phyloP scores from a whole-genome alignment of 2,329 filamentous ascomycete genomes.

The Diaporthe capsici region DNA sequence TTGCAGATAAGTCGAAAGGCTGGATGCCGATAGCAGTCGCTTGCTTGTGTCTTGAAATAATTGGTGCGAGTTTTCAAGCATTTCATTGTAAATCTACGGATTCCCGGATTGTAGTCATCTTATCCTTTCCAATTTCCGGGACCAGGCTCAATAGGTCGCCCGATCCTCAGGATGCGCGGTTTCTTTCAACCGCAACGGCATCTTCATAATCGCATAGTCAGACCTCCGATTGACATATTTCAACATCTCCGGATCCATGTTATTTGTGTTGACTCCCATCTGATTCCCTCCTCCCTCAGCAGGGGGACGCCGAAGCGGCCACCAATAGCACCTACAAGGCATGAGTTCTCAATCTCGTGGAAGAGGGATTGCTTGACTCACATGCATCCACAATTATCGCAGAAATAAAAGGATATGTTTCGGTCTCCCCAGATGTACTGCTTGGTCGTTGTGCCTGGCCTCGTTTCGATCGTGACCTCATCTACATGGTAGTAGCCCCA shows the following conservation, averaged over 20 bases:
- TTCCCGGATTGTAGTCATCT: not conserved
- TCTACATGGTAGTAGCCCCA: conserved; percentile 49
- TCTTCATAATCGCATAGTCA: not conserved
- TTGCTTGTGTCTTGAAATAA: no score
- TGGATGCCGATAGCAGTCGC: no score
- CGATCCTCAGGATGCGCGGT: conserved; percentile 6
- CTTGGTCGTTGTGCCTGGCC: not conserved
- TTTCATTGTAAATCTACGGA: no score
- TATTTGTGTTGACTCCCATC: conserved; percentile 9
- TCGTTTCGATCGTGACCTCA: conserved; percentile 46
- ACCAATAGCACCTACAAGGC: conserved; percentile 10
- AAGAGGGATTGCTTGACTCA: not conserved
- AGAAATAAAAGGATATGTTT: not conserved
- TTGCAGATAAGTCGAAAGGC: no score
- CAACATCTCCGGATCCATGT: conserved; percentile 6
- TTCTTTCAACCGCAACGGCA: not conserved
- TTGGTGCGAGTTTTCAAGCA: no score
- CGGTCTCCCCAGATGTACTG: conserved; percentile 14
- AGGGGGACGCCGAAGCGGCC: not conserved
- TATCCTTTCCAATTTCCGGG: not conserved
- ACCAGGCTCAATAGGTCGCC: not conserved
- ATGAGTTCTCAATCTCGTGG: not conserved
- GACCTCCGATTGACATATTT: not conserved
- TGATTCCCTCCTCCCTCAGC: not conserved
- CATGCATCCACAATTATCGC: conserved; percentile 8